Percentiles rank a stretch among this genome's conserved stretches.
phyloP scores from a whole-genome alignment of 352 stramenopile genomes.

The Elongisporangium prolatum region DNA sequence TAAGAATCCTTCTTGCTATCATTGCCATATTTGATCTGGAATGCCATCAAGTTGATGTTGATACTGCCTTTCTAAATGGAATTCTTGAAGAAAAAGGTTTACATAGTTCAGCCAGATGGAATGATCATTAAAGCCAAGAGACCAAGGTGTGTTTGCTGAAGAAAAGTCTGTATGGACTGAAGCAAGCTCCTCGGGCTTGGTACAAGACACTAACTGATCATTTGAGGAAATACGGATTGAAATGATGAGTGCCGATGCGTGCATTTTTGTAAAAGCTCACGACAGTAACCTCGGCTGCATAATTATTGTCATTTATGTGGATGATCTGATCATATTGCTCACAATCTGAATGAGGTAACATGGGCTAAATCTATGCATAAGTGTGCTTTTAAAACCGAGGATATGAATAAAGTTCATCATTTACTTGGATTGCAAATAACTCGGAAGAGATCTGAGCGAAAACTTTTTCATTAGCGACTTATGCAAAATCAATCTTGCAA shows the following conservation, averaged over 20 bases:
- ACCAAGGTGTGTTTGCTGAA: constrained; percentile 5
- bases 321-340: constrained; percentile 6
- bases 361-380: constrained; percentile 3
- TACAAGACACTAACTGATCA: constrained; percentile 12
- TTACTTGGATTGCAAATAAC: constrained; percentile 2
- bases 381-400: constrained; percentile 8
- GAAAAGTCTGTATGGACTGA: constrained; percentile 7
- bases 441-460: constrained; percentile 1
- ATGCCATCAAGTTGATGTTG: constrained; percentile 12
- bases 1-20: constrained; percentile 7
- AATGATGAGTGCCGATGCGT: constrained; percentile 13
- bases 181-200: constrained; percentile 9
- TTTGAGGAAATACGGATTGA: constrained; percentile 7
- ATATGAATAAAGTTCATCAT: constrained; percentile 10
- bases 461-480: constrained; percentile 5
- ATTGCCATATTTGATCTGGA: constrained; percentile 12
- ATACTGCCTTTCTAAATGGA: constrained; percentile 12
- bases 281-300: not conserved
- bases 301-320: constrained; percentile 11
- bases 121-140: not conserved
- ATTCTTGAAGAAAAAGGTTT: constrained; percentile 10
- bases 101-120: constrained; percentile 10
- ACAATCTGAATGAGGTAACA: not conserved
- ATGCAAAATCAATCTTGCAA: constrained; percentile 5
- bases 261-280: constrained; percentile 6